phyloP scores from a whole-genome alignment of 352 stramenopile species.

The Pythium insidiosum region DNA sequence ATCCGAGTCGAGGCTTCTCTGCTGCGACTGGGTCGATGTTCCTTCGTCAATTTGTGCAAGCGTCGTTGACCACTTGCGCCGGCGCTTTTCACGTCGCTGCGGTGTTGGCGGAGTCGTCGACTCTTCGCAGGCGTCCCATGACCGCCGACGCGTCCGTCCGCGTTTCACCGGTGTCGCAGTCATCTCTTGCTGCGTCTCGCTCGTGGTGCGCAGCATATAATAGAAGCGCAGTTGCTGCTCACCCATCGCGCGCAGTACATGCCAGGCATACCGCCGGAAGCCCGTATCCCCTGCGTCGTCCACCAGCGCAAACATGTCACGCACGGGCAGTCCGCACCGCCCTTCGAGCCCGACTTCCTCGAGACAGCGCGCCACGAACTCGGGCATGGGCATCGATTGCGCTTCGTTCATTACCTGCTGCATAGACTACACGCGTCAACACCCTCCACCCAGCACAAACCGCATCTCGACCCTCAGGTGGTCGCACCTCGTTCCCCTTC shows the following conservation, averaged over 20 bases:
- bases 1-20: too few species aligned
- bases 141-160: too few species aligned
- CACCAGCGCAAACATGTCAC: constrained; percentile 47
- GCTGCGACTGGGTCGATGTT: too few species aligned
- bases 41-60: constrained; percentile 23
- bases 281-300: constrained; percentile 43
- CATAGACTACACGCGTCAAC: too few species aligned
- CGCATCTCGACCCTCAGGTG: too few species aligned
- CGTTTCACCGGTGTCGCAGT: too few species aligned
- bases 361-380: constrained; percentile 67
- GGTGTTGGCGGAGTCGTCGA: too few species aligned
- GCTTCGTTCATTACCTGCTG: constrained; percentile 8
- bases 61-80: constrained; percentile 73
- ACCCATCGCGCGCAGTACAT: constrained; percentile 45
- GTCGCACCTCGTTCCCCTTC: too few species aligned
- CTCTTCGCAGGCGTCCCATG: too few species aligned
- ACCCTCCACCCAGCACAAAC: too few species aligned
- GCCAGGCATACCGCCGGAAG: constrained; percentile 56
- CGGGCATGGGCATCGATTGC: constrained; percentile 35
- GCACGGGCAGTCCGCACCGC: constrained; percentile 53
- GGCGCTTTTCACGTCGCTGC: constrained; percentile 22
- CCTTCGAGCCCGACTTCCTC: constrained; percentile 78
- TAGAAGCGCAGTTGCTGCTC: constrained; percentile 58
- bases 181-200: not conserved
- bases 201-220: constrained; percentile 33